These are phyloP conservation scores for Blastobotrys chiropterorum DNA, from an alignment of 805 yeast genomes.

Conservation along the genomic window DNA sequence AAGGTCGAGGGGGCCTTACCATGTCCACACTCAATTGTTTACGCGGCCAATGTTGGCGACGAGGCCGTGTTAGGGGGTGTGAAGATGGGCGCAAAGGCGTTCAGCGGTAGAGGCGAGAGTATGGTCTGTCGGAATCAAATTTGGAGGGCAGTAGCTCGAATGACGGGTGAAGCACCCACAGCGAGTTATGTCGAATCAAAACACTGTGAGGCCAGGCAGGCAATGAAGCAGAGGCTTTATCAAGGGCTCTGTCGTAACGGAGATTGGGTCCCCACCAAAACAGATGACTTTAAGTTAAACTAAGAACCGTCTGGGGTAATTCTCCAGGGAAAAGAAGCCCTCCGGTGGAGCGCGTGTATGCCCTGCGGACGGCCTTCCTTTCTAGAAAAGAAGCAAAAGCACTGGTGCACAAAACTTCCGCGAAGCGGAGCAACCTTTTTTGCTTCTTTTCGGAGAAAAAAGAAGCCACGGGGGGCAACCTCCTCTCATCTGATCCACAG, in stretches of 20 bases:
- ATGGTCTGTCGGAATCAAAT: constrained; percentile 15
- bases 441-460: not conserved
- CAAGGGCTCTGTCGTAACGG: constrained; percentile 3
- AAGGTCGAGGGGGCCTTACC: constrained; percentile 11
- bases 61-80: constrained; percentile 24
- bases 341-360: no score
- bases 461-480: not conserved
- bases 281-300: constrained; percentile 10
- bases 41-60: not conserved
- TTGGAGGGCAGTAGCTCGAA: constrained; percentile 3
- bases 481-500: no score
- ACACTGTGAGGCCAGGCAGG: constrained; percentile 5
- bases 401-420: not conserved
- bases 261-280: constrained; percentile 18
- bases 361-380: not conserved
- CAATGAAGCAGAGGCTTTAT: constrained; percentile 11
- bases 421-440: not conserved
- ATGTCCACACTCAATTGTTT: constrained; percentile 12
- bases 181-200: constrained; percentile 12
- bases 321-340: no score
- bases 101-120: constrained; percentile 19
- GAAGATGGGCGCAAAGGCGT: constrained; percentile 23
- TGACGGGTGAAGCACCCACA: constrained; percentile 3
- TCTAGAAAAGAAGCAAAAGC: not conserved
- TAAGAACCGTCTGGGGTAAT: no score